A percentile compares a stretch with the other conserved stretches of the same genome.
These are phyloP conservation scores for Nepenthes gracilis DNA, from an alignment of 148 eudicot genomes.

Conservation along the genomic window DNA sequence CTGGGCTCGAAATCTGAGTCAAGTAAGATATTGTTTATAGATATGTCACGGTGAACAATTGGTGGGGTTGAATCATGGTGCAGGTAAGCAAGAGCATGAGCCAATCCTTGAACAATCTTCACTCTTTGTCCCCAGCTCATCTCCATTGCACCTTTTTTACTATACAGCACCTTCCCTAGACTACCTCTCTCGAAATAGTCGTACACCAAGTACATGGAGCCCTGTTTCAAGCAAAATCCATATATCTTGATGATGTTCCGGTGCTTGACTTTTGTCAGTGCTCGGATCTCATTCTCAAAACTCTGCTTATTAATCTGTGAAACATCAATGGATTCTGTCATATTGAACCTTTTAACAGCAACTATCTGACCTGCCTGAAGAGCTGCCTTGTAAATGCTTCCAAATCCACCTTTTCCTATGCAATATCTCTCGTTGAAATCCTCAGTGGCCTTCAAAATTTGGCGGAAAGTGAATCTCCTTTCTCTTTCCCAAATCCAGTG, in stretches of 20 bases:
- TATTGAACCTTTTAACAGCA: slow-evolving; percentile 68
- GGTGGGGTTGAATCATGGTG: slow-evolving; percentile 75
- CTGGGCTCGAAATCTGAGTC: slow-evolving; percentile 57
- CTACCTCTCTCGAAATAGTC: slow-evolving; percentile 72
- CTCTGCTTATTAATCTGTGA: slow-evolving; percentile 27
- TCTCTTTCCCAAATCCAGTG: slow-evolving; percentile 60
- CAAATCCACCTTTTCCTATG: slow-evolving; percentile 82
- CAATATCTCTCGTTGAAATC: slow-evolving; percentile 49
- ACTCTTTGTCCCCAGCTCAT: slow-evolving; percentile 56
- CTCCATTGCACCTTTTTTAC: slow-evolving; percentile 25
- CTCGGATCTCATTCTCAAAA: slow-evolving; percentile 68
- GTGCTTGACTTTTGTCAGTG: slow-evolving; percentile 65
- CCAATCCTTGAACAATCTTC: slow-evolving; percentile 51
- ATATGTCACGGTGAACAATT: slow-evolving; percentile 68
- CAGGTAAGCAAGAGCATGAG: slow-evolving; percentile 72
- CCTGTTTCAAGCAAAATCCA: slow-evolving; percentile 49
- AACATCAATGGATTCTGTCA: slow-evolving; percentile 40
- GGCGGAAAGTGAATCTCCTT: slow-evolving; percentile 50
- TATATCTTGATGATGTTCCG: slow-evolving; percentile 64
- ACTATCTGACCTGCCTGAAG: slow-evolving; percentile 39
- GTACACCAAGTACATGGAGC: slow-evolving; percentile 56
- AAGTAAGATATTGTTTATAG: slow-evolving; percentile 59
- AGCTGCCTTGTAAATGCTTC: slow-evolving; percentile 59
- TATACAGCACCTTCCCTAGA: slow-evolving; percentile 40
- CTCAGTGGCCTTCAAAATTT: slow-evolving; percentile 54